phyloP scores from a whole-genome alignment of 345 rosid genomes.

The Carallia pectinifolia region DNA sequence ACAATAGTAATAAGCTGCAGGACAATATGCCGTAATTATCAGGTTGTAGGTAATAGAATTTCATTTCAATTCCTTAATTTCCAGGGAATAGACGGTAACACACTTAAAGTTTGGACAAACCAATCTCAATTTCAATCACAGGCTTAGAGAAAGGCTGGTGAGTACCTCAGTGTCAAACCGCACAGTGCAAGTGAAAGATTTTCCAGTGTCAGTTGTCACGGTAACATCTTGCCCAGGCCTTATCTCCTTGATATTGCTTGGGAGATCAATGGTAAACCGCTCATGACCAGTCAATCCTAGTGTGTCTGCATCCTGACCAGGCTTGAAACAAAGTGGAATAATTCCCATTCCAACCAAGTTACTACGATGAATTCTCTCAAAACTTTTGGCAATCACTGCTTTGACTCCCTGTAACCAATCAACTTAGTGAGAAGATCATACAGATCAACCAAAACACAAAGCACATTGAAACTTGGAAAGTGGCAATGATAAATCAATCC shows the following conservation, averaged over 20 bases:
- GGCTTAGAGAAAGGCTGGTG: not conserved
- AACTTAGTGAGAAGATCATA: slow-evolving; percentile 9
- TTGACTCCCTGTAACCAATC: slow-evolving; percentile 71
- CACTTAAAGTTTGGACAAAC: not conserved
- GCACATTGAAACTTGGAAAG: not conserved
- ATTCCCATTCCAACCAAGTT: slow-evolving; percentile 99
- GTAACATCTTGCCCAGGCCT: slow-evolving; percentile 96
- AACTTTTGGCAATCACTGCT: slow-evolving; percentile 97
- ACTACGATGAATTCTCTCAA: slow-evolving; percentile 96
- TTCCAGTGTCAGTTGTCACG: slow-evolving; percentile 75
- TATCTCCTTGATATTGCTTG: slow-evolving; percentile 60
- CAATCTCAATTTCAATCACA: not conserved
- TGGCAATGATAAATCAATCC: slow-evolving; percentile 1
- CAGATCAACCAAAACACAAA: not conserved
- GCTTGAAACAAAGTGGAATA: slow-evolving; percentile 86
- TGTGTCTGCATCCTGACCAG: slow-evolving; percentile 89
- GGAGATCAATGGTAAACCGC: slow-evolving; percentile 83
- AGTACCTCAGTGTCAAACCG: slow-evolving; percentile 98
- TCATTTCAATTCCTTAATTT: not conserved
- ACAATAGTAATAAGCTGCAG: too few species aligned
- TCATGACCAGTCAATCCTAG: slow-evolving; percentile 90
- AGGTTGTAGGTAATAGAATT: not conserved
- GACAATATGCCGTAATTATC: too few species aligned
- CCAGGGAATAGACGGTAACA: too few species aligned
- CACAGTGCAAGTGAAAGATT: slow-evolving; percentile 83